Base-by-base conservation (phyloP, 1,284 basidiomycete genomes). In the Ceratobasidium sp. region DNA sequence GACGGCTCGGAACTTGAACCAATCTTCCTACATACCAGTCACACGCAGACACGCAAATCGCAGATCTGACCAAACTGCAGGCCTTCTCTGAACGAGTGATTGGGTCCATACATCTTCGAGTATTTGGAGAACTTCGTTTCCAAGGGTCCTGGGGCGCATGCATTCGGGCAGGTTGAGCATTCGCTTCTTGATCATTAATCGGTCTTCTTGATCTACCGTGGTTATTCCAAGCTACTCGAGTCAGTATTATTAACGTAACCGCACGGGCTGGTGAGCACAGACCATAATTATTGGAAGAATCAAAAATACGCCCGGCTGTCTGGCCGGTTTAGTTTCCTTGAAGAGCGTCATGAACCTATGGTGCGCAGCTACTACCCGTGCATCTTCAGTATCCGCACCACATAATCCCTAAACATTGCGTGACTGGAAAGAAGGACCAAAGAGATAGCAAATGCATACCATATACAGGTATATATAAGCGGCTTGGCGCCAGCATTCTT, bases 261-360 rank as follows among this genome's bases (percentile, higher is more conserved):
- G 38, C 38, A 40, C 38, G 10, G 10, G 38, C 38, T 17, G 8
- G 17, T 40, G 38, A 40, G 17, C 8, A 40, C 38, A 40, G 17
- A 65, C 62, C 25, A 43, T 38, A 20, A 65, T 52, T 50, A 65
- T 65, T n/a, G 62, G 62, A 25, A 65, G 10, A 8, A 54, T 52
- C n/a, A 54, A 20, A n/a, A 65, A 65, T 7, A 22, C 20, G 35
- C 31, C 62, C 17, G 62, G 62, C 5, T 45, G 52, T 6, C 62
- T 47, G 2, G 49, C 50, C 22, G 62, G 50, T 25, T 65, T 65
- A 8, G 62, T 65, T 3, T 38, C 62, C 27, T 65, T 49, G 25
- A 65, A 17, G 8, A 65, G 38, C 13, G 34, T 34, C 5, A 53
- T 65, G 20, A 65, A 65, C 38, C 35, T 25, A 27, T 54, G 52